Evolutionary conservation across 192 early-diverging fungal genomes (phyloP).

Genomic region (Backusella macrospora): DNA sequence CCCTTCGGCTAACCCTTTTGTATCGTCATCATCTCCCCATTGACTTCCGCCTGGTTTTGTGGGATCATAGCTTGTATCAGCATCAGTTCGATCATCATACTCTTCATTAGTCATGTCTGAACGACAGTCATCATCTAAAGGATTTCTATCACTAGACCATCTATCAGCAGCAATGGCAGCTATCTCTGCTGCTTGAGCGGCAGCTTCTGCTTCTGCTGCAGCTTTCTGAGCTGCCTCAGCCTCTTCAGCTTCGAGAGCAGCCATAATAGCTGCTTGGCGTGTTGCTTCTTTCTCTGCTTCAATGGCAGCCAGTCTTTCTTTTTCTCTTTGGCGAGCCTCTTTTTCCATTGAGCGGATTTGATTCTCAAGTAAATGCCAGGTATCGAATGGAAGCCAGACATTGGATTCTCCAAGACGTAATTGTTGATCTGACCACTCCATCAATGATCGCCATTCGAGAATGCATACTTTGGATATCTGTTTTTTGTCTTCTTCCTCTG

Average conservation of each 20-base stretch:
- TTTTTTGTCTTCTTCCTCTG: slow-evolving; percentile 25
- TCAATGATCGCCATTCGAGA: slow-evolving; percentile 29
- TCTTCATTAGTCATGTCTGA: slow-evolving; percentile 27
- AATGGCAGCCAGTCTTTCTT: slow-evolving; percentile 44
- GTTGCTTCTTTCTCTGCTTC: slow-evolving; percentile 37
- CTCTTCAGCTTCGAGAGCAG: slow-evolving; percentile 30
- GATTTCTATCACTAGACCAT: slow-evolving; percentile 34
- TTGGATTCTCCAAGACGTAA: slow-evolving; percentile 47
- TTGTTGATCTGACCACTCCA: slow-evolving; percentile 41
- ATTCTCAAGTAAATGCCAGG: slow-evolving; percentile 68
- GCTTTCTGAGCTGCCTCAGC: not conserved
- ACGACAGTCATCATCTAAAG: slow-evolving; percentile 45
- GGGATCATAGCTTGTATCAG: slow-evolving; percentile 17
- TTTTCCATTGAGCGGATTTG: slow-evolving; percentile 61
- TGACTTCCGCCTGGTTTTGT: slow-evolving; percentile 17
- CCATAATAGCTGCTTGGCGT: slow-evolving; percentile 8
- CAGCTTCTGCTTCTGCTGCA: slow-evolving; percentile 26
- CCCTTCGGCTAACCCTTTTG: slow-evolving; percentile 37
- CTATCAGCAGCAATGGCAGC: slow-evolving; percentile 37
- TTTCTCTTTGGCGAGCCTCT: slow-evolving; percentile 50
- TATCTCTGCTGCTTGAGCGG: slow-evolving; percentile 33
- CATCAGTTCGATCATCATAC: slow-evolving; percentile 29
- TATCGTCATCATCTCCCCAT: slow-evolving; percentile 46
- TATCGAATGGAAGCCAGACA: slow-evolving; percentile 62
- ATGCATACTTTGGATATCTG: slow-evolving; percentile 8